These are phyloP conservation scores for Piper betle DNA, from an alignment of 164 flowering plant genomes.

Conservation along the genomic window DNA sequence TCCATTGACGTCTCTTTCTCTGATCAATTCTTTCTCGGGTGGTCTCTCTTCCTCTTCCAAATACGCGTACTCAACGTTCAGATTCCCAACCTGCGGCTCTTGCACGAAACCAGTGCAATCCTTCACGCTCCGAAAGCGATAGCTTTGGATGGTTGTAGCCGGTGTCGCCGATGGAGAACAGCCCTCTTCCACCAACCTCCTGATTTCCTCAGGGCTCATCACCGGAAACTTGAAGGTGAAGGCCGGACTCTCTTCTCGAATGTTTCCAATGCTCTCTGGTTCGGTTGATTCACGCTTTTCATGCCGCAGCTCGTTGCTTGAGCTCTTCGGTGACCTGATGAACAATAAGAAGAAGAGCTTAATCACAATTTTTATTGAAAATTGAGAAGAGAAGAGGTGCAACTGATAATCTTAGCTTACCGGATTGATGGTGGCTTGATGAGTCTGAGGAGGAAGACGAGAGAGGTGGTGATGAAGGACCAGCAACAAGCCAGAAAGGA, in stretches of 20 bases:
- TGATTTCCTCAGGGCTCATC: constrained; percentile 34
- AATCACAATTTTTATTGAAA: constrained; percentile 2
- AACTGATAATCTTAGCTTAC: constrained; percentile 10
- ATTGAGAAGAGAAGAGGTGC: not conserved
- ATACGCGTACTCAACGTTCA: constrained; percentile 7
- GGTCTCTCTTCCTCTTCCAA: constrained; percentile 3
- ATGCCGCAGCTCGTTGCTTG: not conserved
- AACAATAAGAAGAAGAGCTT: constrained; percentile 15
- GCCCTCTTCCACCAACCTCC: constrained; percentile 7
- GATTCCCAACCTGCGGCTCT: constrained; percentile 17
- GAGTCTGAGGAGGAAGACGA: constrained; percentile 18
- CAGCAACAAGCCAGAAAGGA: constrained; percentile 19
- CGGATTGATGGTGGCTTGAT: constrained; percentile 22
- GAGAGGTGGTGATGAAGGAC: constrained; percentile 17
- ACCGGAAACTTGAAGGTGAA: constrained; percentile 41
- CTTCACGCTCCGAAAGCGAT: constrained; percentile 18
- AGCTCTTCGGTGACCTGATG: constrained; percentile 1
- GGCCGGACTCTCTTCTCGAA: constrained; percentile 27
- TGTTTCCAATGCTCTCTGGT: constrained; percentile 5
- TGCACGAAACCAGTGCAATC: constrained; percentile 24
- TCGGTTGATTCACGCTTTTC: not conserved
- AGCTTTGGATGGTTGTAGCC: constrained; percentile 12
- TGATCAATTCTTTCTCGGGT: not conserved
- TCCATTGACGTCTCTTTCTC: not conserved
- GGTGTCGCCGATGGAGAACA: not conserved